phyloP scores from a whole-genome alignment of 306 rosid species.

The Pyrus communis region DNA sequence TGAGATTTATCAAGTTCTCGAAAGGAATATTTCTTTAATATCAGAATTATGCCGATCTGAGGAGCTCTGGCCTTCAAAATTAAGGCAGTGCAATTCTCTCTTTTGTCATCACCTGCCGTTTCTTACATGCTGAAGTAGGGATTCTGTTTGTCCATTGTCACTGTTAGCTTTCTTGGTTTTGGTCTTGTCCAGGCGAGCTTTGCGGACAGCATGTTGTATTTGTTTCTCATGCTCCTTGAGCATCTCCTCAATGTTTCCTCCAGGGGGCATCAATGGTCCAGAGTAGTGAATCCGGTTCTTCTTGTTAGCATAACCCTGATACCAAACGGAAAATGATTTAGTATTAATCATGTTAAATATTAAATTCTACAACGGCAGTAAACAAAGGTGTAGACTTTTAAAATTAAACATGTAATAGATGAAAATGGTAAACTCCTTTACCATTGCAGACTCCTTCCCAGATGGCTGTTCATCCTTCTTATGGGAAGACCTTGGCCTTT shows the following conservation, averaged over 20 bases:
- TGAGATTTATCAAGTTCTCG: slow-evolving; percentile 1
- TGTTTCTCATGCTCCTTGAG: slow-evolving; percentile 73
- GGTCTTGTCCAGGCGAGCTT: slow-evolving; percentile 58
- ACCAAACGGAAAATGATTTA: slow-evolving; percentile 7
- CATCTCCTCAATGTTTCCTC: slow-evolving; percentile 64
- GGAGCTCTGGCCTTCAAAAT: slow-evolving; percentile 19
- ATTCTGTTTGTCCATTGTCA: slow-evolving; percentile 42
- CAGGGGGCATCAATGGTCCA: slow-evolving; percentile 59
- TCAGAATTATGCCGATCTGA: neutral
- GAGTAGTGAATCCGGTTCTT: slow-evolving; percentile 52
- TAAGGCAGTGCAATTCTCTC: slow-evolving; percentile 4
- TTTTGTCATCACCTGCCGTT: slow-evolving; percentile 22
- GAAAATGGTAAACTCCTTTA: slow-evolving; percentile 19
- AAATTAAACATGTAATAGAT: neutral
- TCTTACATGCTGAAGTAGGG: slow-evolving; percentile 37
- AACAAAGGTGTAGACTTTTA: neutral
- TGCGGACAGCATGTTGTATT: slow-evolving; percentile 65
- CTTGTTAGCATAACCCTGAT: slow-evolving; percentile 40
- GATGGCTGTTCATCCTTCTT: slow-evolving; percentile 38
- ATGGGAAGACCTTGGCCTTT: slow-evolving; percentile 28
- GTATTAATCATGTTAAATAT: neutral
- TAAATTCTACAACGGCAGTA: neutral
- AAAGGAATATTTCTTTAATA: neutral
- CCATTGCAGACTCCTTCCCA: slow-evolving; percentile 46
- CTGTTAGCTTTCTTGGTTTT: slow-evolving; percentile 24